A percentile compares a stretch with the other conserved stretches of the same genome.
phyloP scores from a whole-genome alignment of 1,284 basidiomycete species.

The Cerrena zonata region DNA sequence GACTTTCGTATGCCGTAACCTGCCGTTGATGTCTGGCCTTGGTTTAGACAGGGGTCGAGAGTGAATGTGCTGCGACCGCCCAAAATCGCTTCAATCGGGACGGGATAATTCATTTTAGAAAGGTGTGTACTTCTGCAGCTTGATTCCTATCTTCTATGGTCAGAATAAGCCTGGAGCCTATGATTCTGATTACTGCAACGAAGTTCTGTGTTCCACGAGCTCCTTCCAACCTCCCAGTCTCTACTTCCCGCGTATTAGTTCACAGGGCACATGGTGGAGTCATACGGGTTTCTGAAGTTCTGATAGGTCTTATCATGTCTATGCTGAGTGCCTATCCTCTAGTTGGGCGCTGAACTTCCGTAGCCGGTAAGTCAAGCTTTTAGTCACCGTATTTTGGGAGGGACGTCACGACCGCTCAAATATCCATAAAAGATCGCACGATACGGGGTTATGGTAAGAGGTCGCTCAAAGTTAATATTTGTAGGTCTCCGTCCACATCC shows the following conservation, averaged over 20 bases:
- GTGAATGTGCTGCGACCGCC: too few species aligned
- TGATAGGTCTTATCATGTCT: neutral
- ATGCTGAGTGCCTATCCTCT: neutral
- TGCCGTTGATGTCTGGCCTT: too few species aligned
- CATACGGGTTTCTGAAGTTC: too few species aligned
- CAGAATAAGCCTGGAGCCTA: too few species aligned
- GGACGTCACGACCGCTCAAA: neutral
- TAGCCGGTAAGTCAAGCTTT: slow-evolving; percentile 12
- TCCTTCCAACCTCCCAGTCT: neutral
- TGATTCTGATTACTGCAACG: neutral
- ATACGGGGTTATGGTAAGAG: neutral
- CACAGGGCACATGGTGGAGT: neutral
- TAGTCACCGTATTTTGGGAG: slow-evolving; percentile 9
- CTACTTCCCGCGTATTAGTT: neutral
- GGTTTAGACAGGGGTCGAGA: too few species aligned
- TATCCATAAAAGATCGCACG: neutral
- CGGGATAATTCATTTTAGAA: too few species aligned
- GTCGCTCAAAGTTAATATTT: neutral
- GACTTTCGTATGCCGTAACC: too few species aligned
- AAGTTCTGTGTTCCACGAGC: neutral
- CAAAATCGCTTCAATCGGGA: too few species aligned
- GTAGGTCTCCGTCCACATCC: neutral
- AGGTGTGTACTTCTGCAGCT: too few species aligned
- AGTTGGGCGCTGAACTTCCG: slow-evolving; percentile 8
- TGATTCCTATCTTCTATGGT: too few species aligned